These are phyloP conservation scores for Fusarium chaquense DNA, from an alignment of 2,329 filamentous ascomycete species.

Conservation along the genomic window DNA sequence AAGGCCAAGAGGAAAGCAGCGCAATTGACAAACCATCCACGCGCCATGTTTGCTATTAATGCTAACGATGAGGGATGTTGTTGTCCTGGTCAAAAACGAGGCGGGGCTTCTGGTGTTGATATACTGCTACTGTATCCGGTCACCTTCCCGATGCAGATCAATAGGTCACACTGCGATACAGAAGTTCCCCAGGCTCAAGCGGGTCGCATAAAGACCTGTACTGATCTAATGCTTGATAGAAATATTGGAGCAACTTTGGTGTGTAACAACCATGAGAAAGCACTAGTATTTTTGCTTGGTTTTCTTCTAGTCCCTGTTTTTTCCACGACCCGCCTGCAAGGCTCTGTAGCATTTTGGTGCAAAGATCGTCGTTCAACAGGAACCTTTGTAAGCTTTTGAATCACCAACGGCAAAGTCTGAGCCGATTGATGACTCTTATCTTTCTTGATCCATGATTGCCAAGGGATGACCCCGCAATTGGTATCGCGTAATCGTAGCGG, in stretches of 20 bases:
- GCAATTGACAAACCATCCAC: constrained; percentile 26
- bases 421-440: constrained; percentile 5
- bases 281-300: not conserved
- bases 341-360: constrained; percentile 25
- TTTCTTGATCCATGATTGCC: not conserved
- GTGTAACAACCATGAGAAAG: fast-evolving
- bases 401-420: not conserved
- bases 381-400: constrained; percentile 20
- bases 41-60: constrained; percentile 20
- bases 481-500: not conserved
- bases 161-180: constrained; percentile 20
- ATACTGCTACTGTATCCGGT: constrained; percentile 2
- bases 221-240: not conserved
- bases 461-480: not conserved
- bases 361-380: constrained; percentile 18
- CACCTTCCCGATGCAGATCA: constrained; percentile 31
- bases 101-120: not conserved
- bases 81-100: not conserved
- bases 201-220: no score
- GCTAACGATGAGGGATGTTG: not conserved
- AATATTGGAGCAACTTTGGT: not conserved
- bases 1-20: constrained; percentile 14
- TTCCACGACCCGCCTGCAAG: not conserved
- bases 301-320: not conserved
- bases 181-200: constrained; percentile 27